These are phyloP conservation scores for Annulohypoxylon moriforme DNA, from an alignment of 495 filamentous ascomycete species.

Conservation along the genomic window DNA sequence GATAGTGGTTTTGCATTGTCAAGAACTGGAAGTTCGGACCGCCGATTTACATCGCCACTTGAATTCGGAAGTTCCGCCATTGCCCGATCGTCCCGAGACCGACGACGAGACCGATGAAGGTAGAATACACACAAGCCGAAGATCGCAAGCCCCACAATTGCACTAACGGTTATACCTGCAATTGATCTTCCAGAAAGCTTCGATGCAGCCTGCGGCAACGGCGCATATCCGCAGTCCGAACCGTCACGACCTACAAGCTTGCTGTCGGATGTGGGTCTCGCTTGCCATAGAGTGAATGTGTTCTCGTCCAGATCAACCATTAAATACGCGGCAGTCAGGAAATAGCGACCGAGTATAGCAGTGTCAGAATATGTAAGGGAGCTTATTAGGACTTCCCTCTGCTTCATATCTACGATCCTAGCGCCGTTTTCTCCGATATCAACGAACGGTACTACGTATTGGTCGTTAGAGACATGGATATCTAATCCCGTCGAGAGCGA, in stretches of 20 bases:
- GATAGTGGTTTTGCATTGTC: neutral
- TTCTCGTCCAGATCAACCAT: constrained; percentile 3
- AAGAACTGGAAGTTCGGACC: neutral
- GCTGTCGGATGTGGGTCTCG: neutral
- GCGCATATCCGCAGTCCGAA: neutral
- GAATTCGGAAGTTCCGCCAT: no score
- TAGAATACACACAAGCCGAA: neutral
- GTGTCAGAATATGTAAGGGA: neutral
- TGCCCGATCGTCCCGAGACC: neutral
- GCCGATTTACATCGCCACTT: neutral
- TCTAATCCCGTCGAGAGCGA: neutral
- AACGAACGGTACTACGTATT: neutral
- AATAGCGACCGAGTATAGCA: neutral
- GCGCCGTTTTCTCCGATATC: neutral
- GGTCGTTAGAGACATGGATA: neutral
- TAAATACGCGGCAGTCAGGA: neutral
- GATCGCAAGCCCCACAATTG: neutral
- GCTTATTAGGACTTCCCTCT: neutral
- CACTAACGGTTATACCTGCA: neutral
- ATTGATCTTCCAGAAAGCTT: neutral
- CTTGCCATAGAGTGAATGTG: constrained; percentile 4
- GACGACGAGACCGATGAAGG: neutral
- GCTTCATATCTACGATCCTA: neutral
- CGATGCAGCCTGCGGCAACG: neutral
- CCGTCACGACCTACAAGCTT: neutral